Percentiles rank a stretch among this genome's conserved stretches.
Evolutionary conservation across 495 filamentous ascomycete species (phyloP).

Genomic region (Oidiodendron maius): DNA sequence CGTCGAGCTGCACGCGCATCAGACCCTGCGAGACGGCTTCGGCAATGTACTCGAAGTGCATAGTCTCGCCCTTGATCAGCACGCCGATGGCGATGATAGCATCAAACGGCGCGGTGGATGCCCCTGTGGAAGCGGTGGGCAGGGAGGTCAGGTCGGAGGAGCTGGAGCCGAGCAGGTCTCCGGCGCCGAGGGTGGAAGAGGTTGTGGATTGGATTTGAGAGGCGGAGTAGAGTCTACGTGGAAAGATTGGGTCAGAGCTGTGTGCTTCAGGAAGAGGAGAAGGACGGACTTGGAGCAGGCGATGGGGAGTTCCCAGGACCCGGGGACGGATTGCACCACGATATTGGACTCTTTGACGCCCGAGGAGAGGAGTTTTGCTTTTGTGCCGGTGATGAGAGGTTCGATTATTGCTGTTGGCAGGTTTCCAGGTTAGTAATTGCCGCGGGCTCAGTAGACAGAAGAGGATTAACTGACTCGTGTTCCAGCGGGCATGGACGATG

Average conservation of each 20-base stretch:
- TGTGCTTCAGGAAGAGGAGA: neutral
- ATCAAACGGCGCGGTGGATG: slow-evolving; percentile 56
- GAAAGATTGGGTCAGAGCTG: neutral
- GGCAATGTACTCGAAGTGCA: slow-evolving; percentile 80
- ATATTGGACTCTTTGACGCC: slow-evolving; percentile 89
- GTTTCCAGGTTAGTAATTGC: neutral
- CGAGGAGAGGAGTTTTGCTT: slow-evolving; percentile 52
- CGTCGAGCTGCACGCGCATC: slow-evolving; percentile 90
- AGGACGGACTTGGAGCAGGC: slow-evolving; percentile 20
- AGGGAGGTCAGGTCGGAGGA: slow-evolving; percentile 51
- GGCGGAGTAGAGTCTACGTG: slow-evolving; percentile 67
- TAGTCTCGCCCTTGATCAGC: slow-evolving; percentile 95
- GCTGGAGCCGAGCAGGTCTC: slow-evolving; percentile 68
- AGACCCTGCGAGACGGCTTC: slow-evolving; percentile 74
- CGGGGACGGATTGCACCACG: slow-evolving; percentile 80
- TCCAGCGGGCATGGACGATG: slow-evolving; percentile 96
- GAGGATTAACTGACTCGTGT: slow-evolving; percentile 34
- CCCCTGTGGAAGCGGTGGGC: neutral
- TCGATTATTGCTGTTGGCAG: slow-evolving; percentile 49
- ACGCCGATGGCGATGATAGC: slow-evolving; percentile 94
- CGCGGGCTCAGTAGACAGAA: neutral
- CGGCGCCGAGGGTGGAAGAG: slow-evolving; percentile 53
- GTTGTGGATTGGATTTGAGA: slow-evolving; percentile 78
- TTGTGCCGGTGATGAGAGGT: slow-evolving; percentile 68
- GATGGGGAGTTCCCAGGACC: slow-evolving; percentile 67